These are phyloP conservation scores for Delonix regia DNA, from an alignment of 306 rosid species.

Conservation along the genomic window DNA sequence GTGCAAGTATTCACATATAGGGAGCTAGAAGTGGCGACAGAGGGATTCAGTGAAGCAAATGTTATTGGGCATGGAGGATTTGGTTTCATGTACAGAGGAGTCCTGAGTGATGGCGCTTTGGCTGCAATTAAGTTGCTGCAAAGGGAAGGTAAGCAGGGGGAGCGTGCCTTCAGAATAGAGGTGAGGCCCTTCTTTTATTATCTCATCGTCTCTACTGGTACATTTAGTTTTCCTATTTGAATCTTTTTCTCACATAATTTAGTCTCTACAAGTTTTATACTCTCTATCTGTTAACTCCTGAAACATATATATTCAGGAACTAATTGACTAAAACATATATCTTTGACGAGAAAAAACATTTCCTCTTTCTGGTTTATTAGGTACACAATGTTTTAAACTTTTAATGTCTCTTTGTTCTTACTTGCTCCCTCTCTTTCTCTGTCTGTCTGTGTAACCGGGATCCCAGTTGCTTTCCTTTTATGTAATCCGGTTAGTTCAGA, in stretches of 20 bases:
- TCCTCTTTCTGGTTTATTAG: background rate
- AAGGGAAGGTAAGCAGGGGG: constrained; percentile 81
- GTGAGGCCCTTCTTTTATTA: constrained; percentile 51
- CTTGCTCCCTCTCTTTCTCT: constrained; percentile 30
- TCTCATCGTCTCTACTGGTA: background rate
- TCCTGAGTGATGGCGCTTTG: constrained; percentile 75
- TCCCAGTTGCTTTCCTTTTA: constrained; percentile 33
- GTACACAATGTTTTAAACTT: background rate
- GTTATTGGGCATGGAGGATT: constrained; percentile 66
- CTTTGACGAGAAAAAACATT: background rate
- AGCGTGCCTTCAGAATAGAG: constrained; percentile 97
- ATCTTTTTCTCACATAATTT: too few relatives aligned
- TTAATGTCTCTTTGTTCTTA: constrained; percentile 38
- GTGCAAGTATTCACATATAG: constrained; percentile 89
- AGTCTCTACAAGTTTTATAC: too few relatives aligned
- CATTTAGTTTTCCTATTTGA: too few relatives aligned
- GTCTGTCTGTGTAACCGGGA: constrained; percentile 16
- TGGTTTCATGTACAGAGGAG: constrained; percentile 77
- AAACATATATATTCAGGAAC: background rate
- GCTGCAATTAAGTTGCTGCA: constrained; percentile 77
- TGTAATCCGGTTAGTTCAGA: constrained; percentile 26
- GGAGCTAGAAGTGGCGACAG: constrained; percentile 82
- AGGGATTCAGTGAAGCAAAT: constrained; percentile 65
- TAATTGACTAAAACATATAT: background rate
- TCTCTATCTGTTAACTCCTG: background rate